Conservation (phyloP, 345 rosid species). For the Eucalyptus pumila region DNA sequence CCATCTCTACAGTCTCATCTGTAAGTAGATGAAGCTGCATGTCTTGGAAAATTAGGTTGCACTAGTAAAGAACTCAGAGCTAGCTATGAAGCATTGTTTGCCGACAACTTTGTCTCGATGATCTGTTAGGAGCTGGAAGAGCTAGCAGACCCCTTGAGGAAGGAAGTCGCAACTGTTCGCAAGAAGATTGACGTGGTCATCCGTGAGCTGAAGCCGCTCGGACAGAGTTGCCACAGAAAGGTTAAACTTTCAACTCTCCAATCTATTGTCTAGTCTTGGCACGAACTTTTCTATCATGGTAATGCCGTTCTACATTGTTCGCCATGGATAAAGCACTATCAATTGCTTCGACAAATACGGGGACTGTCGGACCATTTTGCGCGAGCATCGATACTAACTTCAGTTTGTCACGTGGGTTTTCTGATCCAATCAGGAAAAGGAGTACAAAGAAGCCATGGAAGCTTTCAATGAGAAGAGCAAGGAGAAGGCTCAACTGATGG, state of each 20-base stretch:
- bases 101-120: background rate
- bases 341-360: background rate
- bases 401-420: background rate
- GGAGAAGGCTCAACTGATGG: conserved; percentile 41
- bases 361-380: background rate
- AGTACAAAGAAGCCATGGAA: conserved; percentile 50
- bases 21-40: background rate
- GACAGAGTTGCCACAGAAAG: conserved; percentile 78
- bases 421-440: conserved; percentile 47
- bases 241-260: background rate
- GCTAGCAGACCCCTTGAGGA: conserved; percentile 62
- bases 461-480: conserved; percentile 73
- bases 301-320: background rate
- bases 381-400: background rate
- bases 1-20: background rate
- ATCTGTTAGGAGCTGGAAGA: conserved; percentile 55
- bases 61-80: background rate
- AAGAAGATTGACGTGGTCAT: conserved; percentile 59
- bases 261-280: background rate
- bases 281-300: background rate
- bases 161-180: conserved; percentile 55
- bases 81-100: background rate
- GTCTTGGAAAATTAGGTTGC: background rate
- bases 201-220: conserved; percentile 56
- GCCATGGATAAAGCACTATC: background rate